phyloP scores from a whole-genome alignment of 768 basidiomycete genomes.

The Tricholoma matsutake region DNA sequence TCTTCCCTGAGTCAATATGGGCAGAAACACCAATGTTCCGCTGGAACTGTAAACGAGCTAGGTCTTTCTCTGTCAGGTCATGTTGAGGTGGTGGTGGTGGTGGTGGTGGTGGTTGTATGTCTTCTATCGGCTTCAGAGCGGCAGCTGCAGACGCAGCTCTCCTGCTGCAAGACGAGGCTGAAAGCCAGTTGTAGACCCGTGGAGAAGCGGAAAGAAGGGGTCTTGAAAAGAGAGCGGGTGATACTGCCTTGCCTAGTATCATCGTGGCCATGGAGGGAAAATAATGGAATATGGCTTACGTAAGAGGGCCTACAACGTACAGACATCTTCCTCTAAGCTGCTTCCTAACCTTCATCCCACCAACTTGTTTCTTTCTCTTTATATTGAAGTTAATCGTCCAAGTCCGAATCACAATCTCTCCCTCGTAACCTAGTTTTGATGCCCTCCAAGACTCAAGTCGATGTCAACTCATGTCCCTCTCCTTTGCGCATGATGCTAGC shows the following conservation, averaged over 20 bases:
- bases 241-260: slow-evolving; percentile 22
- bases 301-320: no score
- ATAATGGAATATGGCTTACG: no score
- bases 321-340: no score
- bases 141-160: slow-evolving; percentile 45
- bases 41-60: slow-evolving; percentile 64
- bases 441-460: no score
- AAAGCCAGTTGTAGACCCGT: slow-evolving; percentile 5
- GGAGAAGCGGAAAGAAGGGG: slow-evolving; percentile 1
- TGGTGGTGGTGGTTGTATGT: slow-evolving; percentile 21
- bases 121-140: slow-evolving; percentile 32
- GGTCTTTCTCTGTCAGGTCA: slow-evolving; percentile 62
- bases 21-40: slow-evolving; percentile 96
- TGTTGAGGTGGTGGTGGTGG: slow-evolving; percentile 35
- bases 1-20: slow-evolving; percentile 97
- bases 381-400: no score
- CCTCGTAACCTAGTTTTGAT: no score
- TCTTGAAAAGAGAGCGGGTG: slow-evolving; percentile 11
- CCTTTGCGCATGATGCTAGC: no score
- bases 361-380: no score
- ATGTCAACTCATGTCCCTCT: no score
- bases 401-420: no score
- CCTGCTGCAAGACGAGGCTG: slow-evolving; percentile 13
- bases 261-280: background rate
- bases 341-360: no score